Conservation (phyloP, 2,329 filamentous ascomycete species). For the Diplodia sapinea region DNA sequence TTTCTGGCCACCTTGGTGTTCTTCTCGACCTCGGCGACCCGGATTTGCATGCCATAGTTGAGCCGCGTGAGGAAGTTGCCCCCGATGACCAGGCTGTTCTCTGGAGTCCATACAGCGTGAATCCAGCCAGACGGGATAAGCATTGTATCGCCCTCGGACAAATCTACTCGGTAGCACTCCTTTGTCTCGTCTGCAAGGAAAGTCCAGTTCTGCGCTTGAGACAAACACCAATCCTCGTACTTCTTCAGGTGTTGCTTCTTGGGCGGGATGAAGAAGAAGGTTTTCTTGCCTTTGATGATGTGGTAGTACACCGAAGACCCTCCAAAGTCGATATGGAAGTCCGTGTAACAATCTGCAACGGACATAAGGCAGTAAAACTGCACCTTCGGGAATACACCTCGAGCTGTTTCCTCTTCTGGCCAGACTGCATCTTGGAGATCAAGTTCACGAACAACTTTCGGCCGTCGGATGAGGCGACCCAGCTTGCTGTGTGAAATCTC, state of each 20-base stretch:
- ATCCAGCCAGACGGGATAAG: slow-evolving; percentile 75
- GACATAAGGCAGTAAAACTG: slow-evolving; percentile 75
- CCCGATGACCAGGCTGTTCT: slow-evolving; percentile 72
- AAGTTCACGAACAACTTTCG: slow-evolving; percentile 69
- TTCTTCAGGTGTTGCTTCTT: slow-evolving; percentile 72
- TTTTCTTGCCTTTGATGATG: slow-evolving; percentile 71
- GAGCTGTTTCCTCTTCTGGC: slow-evolving; percentile 59
- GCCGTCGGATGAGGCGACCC: slow-evolving; percentile 66
- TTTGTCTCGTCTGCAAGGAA: slow-evolving; percentile 69
- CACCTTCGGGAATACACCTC: slow-evolving; percentile 65
- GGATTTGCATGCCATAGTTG: slow-evolving; percentile 71
- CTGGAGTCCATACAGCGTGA: slow-evolving; percentile 73
- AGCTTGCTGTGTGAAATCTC: slow-evolving; percentile 70
- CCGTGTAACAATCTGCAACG: slow-evolving; percentile 72
- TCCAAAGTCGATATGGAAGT: slow-evolving; percentile 75
- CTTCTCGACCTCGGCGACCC: slow-evolving; percentile 69
- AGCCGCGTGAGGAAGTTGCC: slow-evolving; percentile 71
- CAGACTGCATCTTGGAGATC: slow-evolving; percentile 63
- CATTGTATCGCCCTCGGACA: slow-evolving; percentile 71
- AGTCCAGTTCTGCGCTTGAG: slow-evolving; percentile 68
- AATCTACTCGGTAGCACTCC: slow-evolving; percentile 70
- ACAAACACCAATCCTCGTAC: slow-evolving; percentile 74
- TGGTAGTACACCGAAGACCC: slow-evolving; percentile 75
- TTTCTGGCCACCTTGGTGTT: slow-evolving; percentile 69
- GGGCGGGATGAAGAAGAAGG: slow-evolving; percentile 73